Evolutionary conservation across 768 basidiomycete species (phyloP).

Genomic region (Amanita rubescens): DNA sequence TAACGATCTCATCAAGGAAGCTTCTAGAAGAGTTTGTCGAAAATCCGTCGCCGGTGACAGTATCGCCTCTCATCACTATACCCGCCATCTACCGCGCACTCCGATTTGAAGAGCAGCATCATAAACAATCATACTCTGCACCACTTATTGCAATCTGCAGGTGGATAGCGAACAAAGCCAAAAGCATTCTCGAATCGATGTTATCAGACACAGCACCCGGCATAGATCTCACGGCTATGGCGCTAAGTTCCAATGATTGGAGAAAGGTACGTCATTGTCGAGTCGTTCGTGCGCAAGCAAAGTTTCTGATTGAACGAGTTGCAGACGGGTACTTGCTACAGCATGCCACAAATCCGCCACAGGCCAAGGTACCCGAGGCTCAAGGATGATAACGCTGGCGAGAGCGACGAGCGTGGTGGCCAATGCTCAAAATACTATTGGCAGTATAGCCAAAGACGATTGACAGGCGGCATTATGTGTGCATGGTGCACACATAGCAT

Average conservation of each 20-base stretch:
- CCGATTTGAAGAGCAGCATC: too few species aligned
- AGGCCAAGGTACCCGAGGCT: constrained; percentile 19
- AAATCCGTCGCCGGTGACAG: too few species aligned
- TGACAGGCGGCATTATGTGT: neutral
- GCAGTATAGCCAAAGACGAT: neutral
- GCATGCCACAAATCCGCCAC: constrained; percentile 21
- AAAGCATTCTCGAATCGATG: too few species aligned
- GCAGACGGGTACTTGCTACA: constrained; percentile 23
- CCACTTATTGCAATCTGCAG: too few species aligned
- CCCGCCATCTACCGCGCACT: neutral
- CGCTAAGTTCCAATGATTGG: neutral
- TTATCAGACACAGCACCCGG: too few species aligned
- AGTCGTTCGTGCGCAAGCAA: too few species aligned
- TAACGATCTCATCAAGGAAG: constrained; percentile 9
- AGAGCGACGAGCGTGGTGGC: neutral
- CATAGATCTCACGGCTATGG: too few species aligned
- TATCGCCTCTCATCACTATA: neutral
- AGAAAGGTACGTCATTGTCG: constrained; percentile 8
- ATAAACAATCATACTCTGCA: too few species aligned
- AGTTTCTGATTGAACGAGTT: neutral
- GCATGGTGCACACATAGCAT: neutral
- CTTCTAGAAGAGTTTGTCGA: constrained; percentile 3
- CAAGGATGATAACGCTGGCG: neutral
- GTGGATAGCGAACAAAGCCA: too few species aligned
- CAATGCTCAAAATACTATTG: neutral